Base-by-base conservation (phyloP, 2,329 filamentous ascomycete genomes). In the Mycosphaerelloides madeirae region DNA sequence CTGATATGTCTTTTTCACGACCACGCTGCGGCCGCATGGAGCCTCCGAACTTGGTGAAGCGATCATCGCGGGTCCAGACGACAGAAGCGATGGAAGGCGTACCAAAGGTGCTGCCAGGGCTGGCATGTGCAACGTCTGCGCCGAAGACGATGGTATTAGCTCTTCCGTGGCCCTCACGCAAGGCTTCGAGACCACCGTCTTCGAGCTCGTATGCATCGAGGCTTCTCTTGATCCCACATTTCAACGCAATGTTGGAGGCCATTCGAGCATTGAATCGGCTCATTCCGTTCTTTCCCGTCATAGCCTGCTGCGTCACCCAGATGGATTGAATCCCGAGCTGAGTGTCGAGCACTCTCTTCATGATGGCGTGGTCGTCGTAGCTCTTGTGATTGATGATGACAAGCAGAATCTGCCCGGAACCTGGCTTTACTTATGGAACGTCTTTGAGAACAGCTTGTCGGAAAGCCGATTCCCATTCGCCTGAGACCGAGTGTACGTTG, bases 41-140 rank as follows among this genome's bases (percentile, higher is more conserved):
- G 2, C 64, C 67, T 3, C 61, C 57, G 37, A 58, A 71, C 16
- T 60, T 60, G 0, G 53, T 54, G 5, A 50, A 58, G 1, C 40
- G 7, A 0, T 38, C 8, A n/a, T 52, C 52, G 2, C 33, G 29
- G 13, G 31, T 52, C 6, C 31, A 46, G 28, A 54, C 52, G 2
- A 54, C 42, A 9, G 44, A 49, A 16, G 52, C 49, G 12, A 51
- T 38, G 0, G 48, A 51, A 1, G 48, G 48, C n/a, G 25, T 32
- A 8, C 34, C 29, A 1, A 29, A 12, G 1, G 59, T n/a, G 3
- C 59, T 43, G 0, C 41, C 49, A 0, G 48, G 31, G 0, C 55
- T 52, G 0, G 69, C 65, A 46, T 73, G 70, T 1, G 65, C 67
- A 1, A 70, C 64, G 45, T 74, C 70, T 0, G 64, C 63, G 0